Percentiles rank a stretch among this genome's conserved stretches.
phyloP scores from a whole-genome alignment of 345 rosid genomes.

The Reutealis trisperma region DNA sequence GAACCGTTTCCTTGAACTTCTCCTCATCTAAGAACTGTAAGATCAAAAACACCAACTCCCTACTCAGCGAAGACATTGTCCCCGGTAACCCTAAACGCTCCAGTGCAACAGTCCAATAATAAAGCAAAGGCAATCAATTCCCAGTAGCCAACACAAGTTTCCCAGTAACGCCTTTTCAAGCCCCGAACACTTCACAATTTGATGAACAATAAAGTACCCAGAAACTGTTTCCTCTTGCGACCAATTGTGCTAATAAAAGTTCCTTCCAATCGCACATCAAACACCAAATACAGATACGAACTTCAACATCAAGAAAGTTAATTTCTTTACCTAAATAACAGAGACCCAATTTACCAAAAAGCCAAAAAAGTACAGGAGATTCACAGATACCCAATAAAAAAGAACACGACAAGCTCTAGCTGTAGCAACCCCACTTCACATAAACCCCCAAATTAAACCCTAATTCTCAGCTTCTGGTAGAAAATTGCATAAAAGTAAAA shows the following conservation, averaged over 20 bases:
- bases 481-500: constrained; percentile 24
- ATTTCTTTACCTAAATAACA: constrained; percentile 10
- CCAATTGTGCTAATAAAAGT: constrained; percentile 7
- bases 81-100: constrained; percentile 48
- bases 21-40: constrained; percentile 31
- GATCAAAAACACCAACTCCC: constrained; percentile 28
- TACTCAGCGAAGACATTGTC: constrained; percentile 34
- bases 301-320: background rate
- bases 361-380: background rate
- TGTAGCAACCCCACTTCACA: constrained; percentile 19
- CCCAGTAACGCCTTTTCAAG: background rate
- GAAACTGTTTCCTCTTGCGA: constrained; percentile 15
- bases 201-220: constrained; percentile 9
- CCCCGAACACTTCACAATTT: constrained; percentile 8
- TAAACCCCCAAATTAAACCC: constrained; percentile 24
- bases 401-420: background rate
- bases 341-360: background rate
- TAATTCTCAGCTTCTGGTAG: constrained; percentile 22
- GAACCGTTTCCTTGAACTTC: constrained; percentile 31
- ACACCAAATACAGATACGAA: background rate
- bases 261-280: constrained; percentile 8
- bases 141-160: constrained; percentile 9
- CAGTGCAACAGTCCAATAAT: constrained; percentile 37
- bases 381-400: background rate
- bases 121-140: constrained; percentile 7